These are phyloP conservation scores for Ilyonectria mors-panacis DNA, from an alignment of 2,329 filamentous ascomycete genomes.

Conservation along the genomic window DNA sequence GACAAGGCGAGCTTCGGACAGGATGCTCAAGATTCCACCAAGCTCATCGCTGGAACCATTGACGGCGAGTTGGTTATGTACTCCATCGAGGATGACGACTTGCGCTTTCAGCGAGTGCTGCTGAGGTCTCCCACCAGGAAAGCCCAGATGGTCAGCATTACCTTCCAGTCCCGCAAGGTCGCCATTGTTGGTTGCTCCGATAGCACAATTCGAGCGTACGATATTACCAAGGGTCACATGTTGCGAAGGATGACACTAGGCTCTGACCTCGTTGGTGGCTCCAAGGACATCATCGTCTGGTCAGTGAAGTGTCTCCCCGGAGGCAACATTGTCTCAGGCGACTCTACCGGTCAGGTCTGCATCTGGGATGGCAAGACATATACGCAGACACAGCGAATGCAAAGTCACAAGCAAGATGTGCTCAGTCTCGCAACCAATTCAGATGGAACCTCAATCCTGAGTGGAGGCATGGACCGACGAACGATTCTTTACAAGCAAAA, in stretches of 20 bases:
- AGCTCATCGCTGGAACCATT: constrained; percentile 88
- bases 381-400: constrained; percentile 87
- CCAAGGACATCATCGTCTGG: constrained; percentile 93
- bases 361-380: constrained; percentile 97
- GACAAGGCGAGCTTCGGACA: constrained; percentile 40
- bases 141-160: constrained; percentile 90
- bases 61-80: constrained; percentile 92
- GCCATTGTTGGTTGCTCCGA: constrained; percentile 96
- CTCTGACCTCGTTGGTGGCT: constrained; percentile 80
- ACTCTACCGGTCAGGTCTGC: constrained; percentile 93
- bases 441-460: constrained; percentile 87
- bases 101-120: constrained; percentile 84
- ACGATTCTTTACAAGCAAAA: constrained; percentile 86
- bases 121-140: constrained; percentile 85
- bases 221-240: constrained; percentile 83
- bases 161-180: constrained; percentile 87
- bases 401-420: constrained; percentile 90
- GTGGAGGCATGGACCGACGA: constrained; percentile 91
- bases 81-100: constrained; percentile 86
- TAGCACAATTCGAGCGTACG: constrained; percentile 92
- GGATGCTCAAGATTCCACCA: constrained; percentile 61
- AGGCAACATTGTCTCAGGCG: constrained; percentile 93
- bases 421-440: constrained; percentile 87
- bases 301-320: constrained; percentile 89
- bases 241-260: constrained; percentile 90